Percentiles rank a stretch among this genome's conserved stretches.
phyloP scores from a whole-genome alignment of 805 yeast genomes.

The Metschnikowia koreensis region DNA sequence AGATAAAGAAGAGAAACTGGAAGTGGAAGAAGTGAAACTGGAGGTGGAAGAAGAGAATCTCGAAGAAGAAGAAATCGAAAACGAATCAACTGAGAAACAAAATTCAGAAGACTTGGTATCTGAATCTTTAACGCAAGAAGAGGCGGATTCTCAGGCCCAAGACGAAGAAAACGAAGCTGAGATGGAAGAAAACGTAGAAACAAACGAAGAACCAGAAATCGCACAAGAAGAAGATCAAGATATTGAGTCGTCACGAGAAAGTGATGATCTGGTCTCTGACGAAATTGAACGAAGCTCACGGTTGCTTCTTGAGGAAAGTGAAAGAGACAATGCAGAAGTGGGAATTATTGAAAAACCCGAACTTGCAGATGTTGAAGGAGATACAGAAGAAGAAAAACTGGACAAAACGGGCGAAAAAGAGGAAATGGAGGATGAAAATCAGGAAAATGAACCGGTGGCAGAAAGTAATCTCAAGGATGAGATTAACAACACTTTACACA shows the following conservation, averaged over 20 bases:
- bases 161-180: neutral
- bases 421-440: constrained; percentile 1
- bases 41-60: constrained; percentile 2
- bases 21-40: constrained; percentile 11
- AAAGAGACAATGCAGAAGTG: neutral
- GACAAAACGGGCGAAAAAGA: constrained; percentile 9
- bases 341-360: neutral
- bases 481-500: neutral
- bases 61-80: neutral
- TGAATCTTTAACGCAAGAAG: neutral
- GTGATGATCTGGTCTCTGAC: neutral
- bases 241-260: neutral
- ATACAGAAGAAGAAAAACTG: constrained; percentile 11
- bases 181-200: constrained; percentile 4
- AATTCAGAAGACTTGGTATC: neutral
- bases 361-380: neutral
- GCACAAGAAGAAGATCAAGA: constrained; percentile 4
- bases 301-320: constrained; percentile 2
- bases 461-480: neutral
- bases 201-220: neutral
- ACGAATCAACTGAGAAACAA: neutral
- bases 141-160: neutral
- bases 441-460: constrained; percentile 1
- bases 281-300: constrained; percentile 1
- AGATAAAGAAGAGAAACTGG: constrained; percentile 5